These are phyloP conservation scores for Fusarium cyanostomum DNA, from an alignment of 2,329 filamentous ascomycete genomes.

Conservation along the genomic window DNA sequence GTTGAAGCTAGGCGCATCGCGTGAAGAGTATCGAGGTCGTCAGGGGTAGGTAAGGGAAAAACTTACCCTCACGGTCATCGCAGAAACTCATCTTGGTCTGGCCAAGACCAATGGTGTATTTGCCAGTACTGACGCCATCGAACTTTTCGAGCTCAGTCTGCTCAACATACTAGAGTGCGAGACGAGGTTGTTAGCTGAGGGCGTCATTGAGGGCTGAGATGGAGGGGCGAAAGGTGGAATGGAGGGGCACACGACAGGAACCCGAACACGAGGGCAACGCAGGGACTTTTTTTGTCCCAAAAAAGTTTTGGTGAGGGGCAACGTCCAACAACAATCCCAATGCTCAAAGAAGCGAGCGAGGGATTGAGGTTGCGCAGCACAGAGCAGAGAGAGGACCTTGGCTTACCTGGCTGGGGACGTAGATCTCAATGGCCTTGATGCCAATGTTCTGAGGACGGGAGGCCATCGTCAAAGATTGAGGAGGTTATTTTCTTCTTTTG, in stretches of 20 bases:
- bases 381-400: conserved; percentile 7
- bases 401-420: conserved; percentile 85
- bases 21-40: conserved; percentile 9
- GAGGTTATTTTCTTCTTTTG: conserved; percentile 11
- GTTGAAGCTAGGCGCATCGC: conserved; percentile 15
- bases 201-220: conserved; percentile 28
- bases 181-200: conserved; percentile 39
- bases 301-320: conserved; percentile 37
- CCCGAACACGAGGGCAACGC: conserved; percentile 28
- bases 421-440: conserved; percentile 93
- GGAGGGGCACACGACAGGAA: conserved; percentile 42
- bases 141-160: conserved; percentile 86
- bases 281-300: conserved; percentile 33
- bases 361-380: conserved; percentile 5
- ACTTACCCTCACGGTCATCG: conserved; percentile 82
- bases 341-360: conserved; percentile 19
- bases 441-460: conserved; percentile 85
- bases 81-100: conserved; percentile 95
- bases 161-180: conserved; percentile 76
- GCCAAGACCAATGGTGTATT: conserved; percentile 91
- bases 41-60: conserved; percentile 23
- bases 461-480: conserved; percentile 64
- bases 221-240: conserved; percentile 39
- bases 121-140: conserved; percentile 82
- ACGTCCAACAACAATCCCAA: conserved; percentile 23